Percentiles rank a stretch among this genome's conserved stretches.
Conservation (phyloP, 106 monocot genomes). For the Dactylorhiza incarnata region DNA sequence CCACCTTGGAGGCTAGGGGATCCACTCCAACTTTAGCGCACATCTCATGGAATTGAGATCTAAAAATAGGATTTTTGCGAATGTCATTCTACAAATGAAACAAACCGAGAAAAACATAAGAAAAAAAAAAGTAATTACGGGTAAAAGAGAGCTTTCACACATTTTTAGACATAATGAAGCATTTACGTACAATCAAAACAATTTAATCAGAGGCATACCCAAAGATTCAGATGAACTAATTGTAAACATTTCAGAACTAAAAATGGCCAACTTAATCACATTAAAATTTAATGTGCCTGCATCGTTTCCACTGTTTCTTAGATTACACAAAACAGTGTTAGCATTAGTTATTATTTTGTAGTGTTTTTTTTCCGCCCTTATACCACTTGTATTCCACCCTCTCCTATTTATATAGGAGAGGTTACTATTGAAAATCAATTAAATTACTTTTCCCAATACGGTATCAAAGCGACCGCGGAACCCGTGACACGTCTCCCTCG, state of each 20-base stretch:
- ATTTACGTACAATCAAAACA: neutral
- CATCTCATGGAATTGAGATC: conserved; percentile 98
- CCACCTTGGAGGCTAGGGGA: conserved; percentile 94
- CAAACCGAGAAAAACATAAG: neutral
- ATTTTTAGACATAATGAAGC: neutral
- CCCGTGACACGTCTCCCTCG: too few relatives aligned
- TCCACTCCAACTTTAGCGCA: conserved; percentile 98
- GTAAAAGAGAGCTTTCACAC: neutral
- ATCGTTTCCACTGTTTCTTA: neutral
- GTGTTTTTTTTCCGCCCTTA: too few relatives aligned
- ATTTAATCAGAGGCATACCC: too few relatives aligned
- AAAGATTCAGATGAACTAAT: neutral
- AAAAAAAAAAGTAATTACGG: neutral
- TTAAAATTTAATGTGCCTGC: neutral
- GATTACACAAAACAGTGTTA: neutral
- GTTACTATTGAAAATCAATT: too few relatives aligned
- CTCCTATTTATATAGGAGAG: too few relatives aligned
- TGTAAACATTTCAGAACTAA: neutral
- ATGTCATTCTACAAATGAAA: conserved; percentile 80
- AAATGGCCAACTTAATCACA: neutral
- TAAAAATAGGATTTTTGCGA: conserved; percentile 88
- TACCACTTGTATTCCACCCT: too few relatives aligned
- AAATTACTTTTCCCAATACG: too few relatives aligned
- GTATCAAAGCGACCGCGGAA: too few relatives aligned
- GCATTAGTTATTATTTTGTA: too few relatives aligned